Evolutionary conservation across 1,284 basidiomycete species (phyloP), one percentile per base, ranked within the genome.

Genomic region (Cutaneotrichosporon daszewskae): DNA sequence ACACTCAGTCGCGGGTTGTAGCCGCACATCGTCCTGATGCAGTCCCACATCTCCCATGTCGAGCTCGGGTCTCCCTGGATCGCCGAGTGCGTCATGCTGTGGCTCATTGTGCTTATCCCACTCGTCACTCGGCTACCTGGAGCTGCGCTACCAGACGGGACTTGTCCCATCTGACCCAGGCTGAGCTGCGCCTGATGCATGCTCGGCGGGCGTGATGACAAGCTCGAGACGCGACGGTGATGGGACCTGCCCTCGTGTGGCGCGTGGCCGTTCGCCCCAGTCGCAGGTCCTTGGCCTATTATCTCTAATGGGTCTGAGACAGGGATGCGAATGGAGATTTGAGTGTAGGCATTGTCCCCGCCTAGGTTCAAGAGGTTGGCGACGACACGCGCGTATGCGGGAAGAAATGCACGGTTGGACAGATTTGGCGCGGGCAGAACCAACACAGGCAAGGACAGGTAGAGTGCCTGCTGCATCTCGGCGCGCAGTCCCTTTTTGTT

Each of bases 41-140:
- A 79, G 68, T 97, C 92, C 95, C 95, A 99, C 77, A 91, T 90
- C 67, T 98, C 92, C 92, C 94, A 99, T 1, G 86, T 88, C 5
- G 81, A 82, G 60, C 85, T 84, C 18, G 87, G 76, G 54, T 88
- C 84, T 7, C 76, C 75, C 77, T 47, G 40, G 6, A 50, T 48
- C 5, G 43, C 43, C 7, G 32, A 37, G 37, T 47, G 45, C 10
- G 50, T 52, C 17, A 49, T 35, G 27, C n/a, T n/a, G n/a, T 28
- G 29, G 20, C 28, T 37, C 26, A 31, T 36, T 13, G 36, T 24
- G 20, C 28, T 40, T 18, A 32, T 35, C 13, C 17, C 39, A 18
- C 38, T 41, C 22, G 24, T 34, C 23, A 40, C 35, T 22, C 47
- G 47, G 40, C 31, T 35, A 4, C 34, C 35, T 27, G 17, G 38